Evolutionary conservation across 1,284 basidiomycete species (phyloP), one percentile per base, ranked within the genome.

Genomic region (Trametes pubescens): DNA sequence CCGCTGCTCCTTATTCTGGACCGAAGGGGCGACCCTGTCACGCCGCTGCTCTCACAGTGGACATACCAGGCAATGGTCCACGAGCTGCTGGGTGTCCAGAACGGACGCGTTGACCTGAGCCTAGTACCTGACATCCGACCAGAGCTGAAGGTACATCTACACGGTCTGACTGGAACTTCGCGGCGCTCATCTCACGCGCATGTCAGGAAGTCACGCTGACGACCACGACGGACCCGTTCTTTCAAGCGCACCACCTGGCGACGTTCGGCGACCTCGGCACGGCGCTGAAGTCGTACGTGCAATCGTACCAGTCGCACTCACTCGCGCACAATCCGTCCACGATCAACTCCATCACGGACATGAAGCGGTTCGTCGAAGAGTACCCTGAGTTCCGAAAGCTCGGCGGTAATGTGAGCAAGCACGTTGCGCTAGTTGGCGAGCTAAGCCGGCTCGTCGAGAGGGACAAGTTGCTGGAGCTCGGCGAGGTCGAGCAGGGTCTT

Each of bases 1-100:
- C 92, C 93, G 11, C 73, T 93, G 46, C 79, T 94, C 21, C 82
- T 94, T 55, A 91, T 93, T 68, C 82, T 94, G 61, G 98, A 99
- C 80, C 86, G 98, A 61, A 83, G 97, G 66, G 98, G 98, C 77
- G 98, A 99, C 75, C 98, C 98, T 2, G 95, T 99, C 16, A 99
- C 98, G 0, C 98, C 98, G 4, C 80, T 99, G n/a, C 83, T 99
- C 32, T 94, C 94, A 1, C 98, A 98, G 77, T 99, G 98, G 98
- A 99, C 98, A 14, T 99, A 99, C 79, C 97, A 99, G 77, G 98
- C 98, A 1, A 99, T 99, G 97, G 97, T 99, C 0, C 98, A 99
- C 73, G 98, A 99, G 76, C 82, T 98, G 13, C 80, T 99, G 11
- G 94, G 94, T 0, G 98, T 99, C 64, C 90, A 93, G 69, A 99